Base-by-base conservation (phyloP, 768 basidiomycete species). In the Coprinellus micaceus region DNA sequence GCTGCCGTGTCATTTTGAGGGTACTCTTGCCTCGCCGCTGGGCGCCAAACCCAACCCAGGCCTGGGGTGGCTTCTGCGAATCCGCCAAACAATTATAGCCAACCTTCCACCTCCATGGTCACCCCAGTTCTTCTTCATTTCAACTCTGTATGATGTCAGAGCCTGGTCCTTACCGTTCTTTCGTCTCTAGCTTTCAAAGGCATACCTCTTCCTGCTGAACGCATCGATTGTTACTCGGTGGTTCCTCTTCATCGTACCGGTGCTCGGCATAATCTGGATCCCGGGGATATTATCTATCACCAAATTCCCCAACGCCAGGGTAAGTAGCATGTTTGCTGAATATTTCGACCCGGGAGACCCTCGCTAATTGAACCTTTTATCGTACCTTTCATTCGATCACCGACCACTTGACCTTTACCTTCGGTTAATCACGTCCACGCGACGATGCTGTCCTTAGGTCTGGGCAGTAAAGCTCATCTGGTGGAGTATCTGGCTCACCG, bases 401-500 rank as follows among this genome's bases (percentile, higher is more conserved):
- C 41, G 41, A 9, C 41, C 41, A 43, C 15, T 22, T 43, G 41
- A 43, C 41, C 22, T 5, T 43, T 6, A 6, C 13, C 33, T 13
- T 33, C 33, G 33, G 30, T 15, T 28, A 49, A 49, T 49, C 47
- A 49, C 47, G 30, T 15, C 19, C 33, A 21, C 29, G 19, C 49
- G 28, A 26, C 47, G 30, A n/a, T 57, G 43, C 56, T 48, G 43
- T 33, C 33, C 33, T 33, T 33, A 83, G 80, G 71, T 86, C 11
- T 87, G 83, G 82, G 77, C 77, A 29, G 77, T 86, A 10, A 73
- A 74, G 54, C 68, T 89, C 45, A 52, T 88, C 5, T 91, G 83
- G 82, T 94, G 90, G 90, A 89, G 86, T 57, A 84, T 92, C 55
- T 96, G 91, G 91, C 71, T 94, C 26, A 82, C 78, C 37, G 82